Base-by-base conservation (phyloP, 306 rosid genomes). In the Lotus japonicus region DNA sequence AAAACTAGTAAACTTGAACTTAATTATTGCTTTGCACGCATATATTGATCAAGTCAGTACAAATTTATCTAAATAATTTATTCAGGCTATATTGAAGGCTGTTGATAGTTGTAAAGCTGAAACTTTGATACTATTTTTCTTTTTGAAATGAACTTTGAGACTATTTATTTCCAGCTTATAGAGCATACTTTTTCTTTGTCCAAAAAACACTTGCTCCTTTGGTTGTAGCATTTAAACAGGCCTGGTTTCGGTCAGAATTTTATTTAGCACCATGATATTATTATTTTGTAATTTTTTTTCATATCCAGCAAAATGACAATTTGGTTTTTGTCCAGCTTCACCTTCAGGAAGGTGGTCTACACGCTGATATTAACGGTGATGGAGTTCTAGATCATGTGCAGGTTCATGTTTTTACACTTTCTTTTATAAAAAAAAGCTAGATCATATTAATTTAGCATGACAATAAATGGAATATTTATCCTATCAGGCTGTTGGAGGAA, bases 341-440 rank as follows among this genome's bases (percentile, higher is more conserved):
- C 81, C 99, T 95, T 74, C 96, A 78, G 82, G 97, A 95, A 59
- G 97, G 97, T 50, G 99, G 99, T 77, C 95, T 95, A 64, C 99
- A 95, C 77, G 99, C 99, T 72, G 97, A 95, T 84, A 76, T 95
- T 70, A 95, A 95, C 74, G 97, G 99, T 3, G 99, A 95, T 50
- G 99, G 99, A 74, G 97, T 95, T 71, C 89, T 95, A 70, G 99
- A 95, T 84, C 99, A 95, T 77, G 99, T 95, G 71, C 97, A 95
- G 97, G 99, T 95, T 71, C 72, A 13, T 41, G 17, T 72, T 45
- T 13, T 36, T n/a, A 21, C 53, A 5, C 19, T 4, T 4, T 11
- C 36, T 58, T 72, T 43, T 35, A 10, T 49, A 39, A 16, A 58
- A 31, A 35, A 23, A 11, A 9, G 14, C 64, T 50, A 53, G 52